Base-by-base conservation (phyloP, 2,329 filamentous ascomycete species). In the Aureobasidium sp. region DNA sequence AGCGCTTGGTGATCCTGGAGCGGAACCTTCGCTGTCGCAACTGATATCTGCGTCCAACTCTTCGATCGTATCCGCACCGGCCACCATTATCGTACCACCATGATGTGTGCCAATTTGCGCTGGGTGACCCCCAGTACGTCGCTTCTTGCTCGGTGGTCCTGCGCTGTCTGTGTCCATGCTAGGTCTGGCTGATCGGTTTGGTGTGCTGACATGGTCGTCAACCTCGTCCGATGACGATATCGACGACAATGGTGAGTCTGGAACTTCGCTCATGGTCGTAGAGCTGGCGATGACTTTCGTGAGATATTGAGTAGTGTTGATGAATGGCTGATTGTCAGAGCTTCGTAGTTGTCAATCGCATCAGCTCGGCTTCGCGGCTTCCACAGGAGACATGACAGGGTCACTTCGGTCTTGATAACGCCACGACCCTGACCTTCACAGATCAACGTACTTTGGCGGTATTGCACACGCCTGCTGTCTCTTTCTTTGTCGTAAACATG, bases 21-120 rank as follows among this genome's bases (percentile, higher is more conserved):
- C 87, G 81, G 72, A 92, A 73, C 91, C 91, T 37, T 90, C 92
- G 55, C 90, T 95, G 75, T 99, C 94, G 59, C 90, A 91, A 8
- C 92, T 96, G 64, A 97, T 87, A 60, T 92, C 89, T 57, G 85
- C 77, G 67, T 82, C 74, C 12, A 62, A 59, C 3, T 70, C 70
- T 27, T 72, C 69, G 12, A 46, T 26, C 66, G 67, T 27, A 67
- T 68, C 27, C 71, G 83, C 79, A 69, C 68, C 12, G 65, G 63
- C 53, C 48, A 62, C 32, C 57, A 60, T 60, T 34, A 60, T 60
- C 12, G 57, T 60, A 2, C 57, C 57, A 24, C 57, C 57, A 17
- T 46, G 27, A 15, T 46, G 46, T 32, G 57, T 51, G 4, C 34
- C 60, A 9, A 48, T 20, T 12, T 51, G 44, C 17, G 46, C 36